These are phyloP conservation scores for Calycina herbarum DNA, from an alignment of 2,329 filamentous ascomycete genomes.

Conservation along the genomic window DNA sequence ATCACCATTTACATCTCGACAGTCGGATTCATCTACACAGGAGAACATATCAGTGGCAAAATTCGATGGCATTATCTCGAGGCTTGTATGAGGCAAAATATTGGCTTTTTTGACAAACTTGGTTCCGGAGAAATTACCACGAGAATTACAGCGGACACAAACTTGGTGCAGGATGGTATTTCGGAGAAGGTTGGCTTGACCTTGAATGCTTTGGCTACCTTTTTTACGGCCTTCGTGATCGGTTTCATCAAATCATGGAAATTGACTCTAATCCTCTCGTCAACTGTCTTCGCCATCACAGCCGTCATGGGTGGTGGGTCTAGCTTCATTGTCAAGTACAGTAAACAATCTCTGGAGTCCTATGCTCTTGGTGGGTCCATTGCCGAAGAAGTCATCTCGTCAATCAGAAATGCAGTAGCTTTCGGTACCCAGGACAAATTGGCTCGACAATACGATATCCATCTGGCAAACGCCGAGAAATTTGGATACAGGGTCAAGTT, in stretches of 20 bases:
- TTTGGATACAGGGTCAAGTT: slow-evolving; percentile 77
- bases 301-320: slow-evolving; percentile 74
- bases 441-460: slow-evolving; percentile 79
- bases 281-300: slow-evolving; percentile 78
- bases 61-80: slow-evolving; percentile 81
- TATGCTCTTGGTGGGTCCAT: slow-evolving; percentile 85
- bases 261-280: slow-evolving; percentile 81
- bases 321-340: slow-evolving; percentile 75
- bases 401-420: slow-evolving; percentile 86
- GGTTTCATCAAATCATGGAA: slow-evolving; percentile 93
- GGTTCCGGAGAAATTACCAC: slow-evolving; percentile 93
- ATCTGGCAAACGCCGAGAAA: slow-evolving; percentile 70
- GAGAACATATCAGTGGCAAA: slow-evolving; percentile 76
- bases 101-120: slow-evolving; percentile 89
- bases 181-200: slow-evolving; percentile 85
- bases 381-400: slow-evolving; percentile 92
- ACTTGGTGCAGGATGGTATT: slow-evolving; percentile 89
- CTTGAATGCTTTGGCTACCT: slow-evolving; percentile 74
- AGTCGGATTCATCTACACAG: slow-evolving; percentile 85
- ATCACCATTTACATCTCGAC: slow-evolving; percentile 76
- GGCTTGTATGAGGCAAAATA: slow-evolving; percentile 83
- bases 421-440: slow-evolving; percentile 93
- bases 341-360: slow-evolving; percentile 72
- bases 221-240: slow-evolving; percentile 85
- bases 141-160: slow-evolving; percentile 90